Base-by-base conservation (phyloP, 2,329 filamentous ascomycete species). In the Didymellaceae sp. region DNA sequence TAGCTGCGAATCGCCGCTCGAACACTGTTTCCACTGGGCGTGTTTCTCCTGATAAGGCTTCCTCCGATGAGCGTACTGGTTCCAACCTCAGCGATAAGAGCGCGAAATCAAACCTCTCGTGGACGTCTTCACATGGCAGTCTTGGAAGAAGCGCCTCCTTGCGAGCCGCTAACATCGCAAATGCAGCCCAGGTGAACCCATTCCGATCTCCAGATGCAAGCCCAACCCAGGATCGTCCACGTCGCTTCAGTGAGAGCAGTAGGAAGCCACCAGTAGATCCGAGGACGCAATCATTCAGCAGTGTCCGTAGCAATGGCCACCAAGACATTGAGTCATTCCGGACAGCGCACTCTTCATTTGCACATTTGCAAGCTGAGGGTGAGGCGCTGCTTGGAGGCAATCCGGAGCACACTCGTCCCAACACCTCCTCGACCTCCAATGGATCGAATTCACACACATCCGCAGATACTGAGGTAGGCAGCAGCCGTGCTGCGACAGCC, bases 81-180 rank as follows among this genome's bases (percentile, higher is more conserved):
- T 85, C 82, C 1, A 81, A 78, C 22, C 70, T 85, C 3, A 84
- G 81, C 45, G 82, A 84, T 10, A 71, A 71, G 7, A 83, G 81
- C 17, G 68, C 70, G 5, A 67, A 67, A 5, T 80, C 78, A 5
- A 68, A 68, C 31, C 53, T 76, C 0, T 80, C 79, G 2, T 75
- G 75, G 25, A 65, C 66, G 9, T 78, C 77, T 3, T 62, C 65
- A 5, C 66, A 59, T 9, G 74, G 63, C 20, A 76, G 75, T 26
- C 62, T 80, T 11, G 73, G 69, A 4, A 72, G 78, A 5, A 80
- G 70, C 30, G 66, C 77, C 24, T 80, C 78, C 0, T 74, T 76
- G 34, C 73, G 75, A 6, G 78, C 77, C 1, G 70, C 71, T 11
- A 70, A 70, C 4, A 63, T 78, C 5, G 61, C 73, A 34, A 62